These are phyloP conservation scores for Termitomyces sp. DNA, from an alignment of 768 basidiomycete species.

Conservation along the genomic window DNA sequence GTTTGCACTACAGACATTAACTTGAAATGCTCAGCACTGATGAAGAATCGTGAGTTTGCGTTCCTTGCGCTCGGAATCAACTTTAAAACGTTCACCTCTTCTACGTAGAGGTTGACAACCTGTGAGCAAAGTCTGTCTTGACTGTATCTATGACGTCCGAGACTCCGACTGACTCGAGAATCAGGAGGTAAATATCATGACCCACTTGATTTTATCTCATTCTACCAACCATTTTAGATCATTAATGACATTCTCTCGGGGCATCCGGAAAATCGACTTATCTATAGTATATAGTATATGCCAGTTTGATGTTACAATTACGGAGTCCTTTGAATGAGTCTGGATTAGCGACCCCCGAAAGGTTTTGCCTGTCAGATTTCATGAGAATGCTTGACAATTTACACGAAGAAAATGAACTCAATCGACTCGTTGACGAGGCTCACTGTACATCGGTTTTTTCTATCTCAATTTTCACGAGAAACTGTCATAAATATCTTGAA, in stretches of 20 bases:
- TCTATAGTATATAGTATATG: slow-evolving; percentile 56
- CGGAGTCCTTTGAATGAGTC: background rate
- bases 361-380: slow-evolving; percentile 53
- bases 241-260: slow-evolving; percentile 54
- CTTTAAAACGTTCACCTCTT: background rate
- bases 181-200: slow-evolving; percentile 36
- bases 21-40: slow-evolving; percentile 47
- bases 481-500: background rate
- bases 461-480: background rate
- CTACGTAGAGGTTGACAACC: slow-evolving; percentile 53
- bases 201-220: background rate
- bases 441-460: slow-evolving; percentile 73
- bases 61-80: background rate
- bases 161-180: slow-evolving; percentile 46
- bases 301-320: background rate
- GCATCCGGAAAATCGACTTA: slow-evolving; percentile 51
- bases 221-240: slow-evolving; percentile 37
- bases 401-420: slow-evolving; percentile 53
- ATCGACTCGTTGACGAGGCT: slow-evolving; percentile 81
- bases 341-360: slow-evolving; percentile 69
- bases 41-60: slow-evolving; percentile 65
- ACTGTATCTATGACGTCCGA: slow-evolving; percentile 68
- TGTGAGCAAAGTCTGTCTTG: slow-evolving; percentile 48
- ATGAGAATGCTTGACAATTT: slow-evolving; percentile 41
- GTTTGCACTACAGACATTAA: background rate